Evolutionary conservation across 352 stramenopile species (phyloP).

Genomic region (Globisporangium spiculum): DNA sequence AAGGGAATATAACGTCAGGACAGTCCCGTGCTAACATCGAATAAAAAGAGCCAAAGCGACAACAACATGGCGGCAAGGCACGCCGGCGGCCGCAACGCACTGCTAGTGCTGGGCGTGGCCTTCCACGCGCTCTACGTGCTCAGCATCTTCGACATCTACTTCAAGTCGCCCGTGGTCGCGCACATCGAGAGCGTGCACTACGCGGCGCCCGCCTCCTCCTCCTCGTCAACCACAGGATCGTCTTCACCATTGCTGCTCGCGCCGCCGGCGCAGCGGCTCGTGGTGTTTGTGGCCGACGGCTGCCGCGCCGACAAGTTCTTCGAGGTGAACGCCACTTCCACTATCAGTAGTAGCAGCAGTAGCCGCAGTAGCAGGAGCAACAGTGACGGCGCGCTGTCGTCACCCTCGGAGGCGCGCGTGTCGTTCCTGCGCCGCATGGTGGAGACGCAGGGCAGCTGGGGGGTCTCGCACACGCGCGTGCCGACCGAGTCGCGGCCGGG

Average conservation of each 20-base stretch:
- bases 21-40: no score
- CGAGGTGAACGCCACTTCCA: slow-evolving; percentile 35
- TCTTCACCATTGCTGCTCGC: slow-evolving; percentile 18
- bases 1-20: no score
- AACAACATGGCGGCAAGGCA: background rate
- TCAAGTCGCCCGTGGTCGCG: slow-evolving; percentile 77
- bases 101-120: slow-evolving; percentile 68
- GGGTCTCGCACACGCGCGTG: slow-evolving; percentile 85
- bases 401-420: slow-evolving; percentile 27
- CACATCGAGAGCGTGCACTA: slow-evolving; percentile 56
- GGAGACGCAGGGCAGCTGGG: slow-evolving; percentile 54
- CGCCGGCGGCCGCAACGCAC: slow-evolving; percentile 2
- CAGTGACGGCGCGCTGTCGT: background rate
- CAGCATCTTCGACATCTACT: slow-evolving; percentile 91
- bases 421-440: slow-evolving; percentile 68
- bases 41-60: background rate
- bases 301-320: slow-evolving; percentile 86
- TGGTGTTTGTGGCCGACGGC: slow-evolving; percentile 84
- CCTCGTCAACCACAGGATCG: background rate
- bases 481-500: slow-evolving; percentile 83
- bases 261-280: slow-evolving; percentile 57
- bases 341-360: slow-evolving; percentile 1
- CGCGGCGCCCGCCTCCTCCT: slow-evolving; percentile 13
- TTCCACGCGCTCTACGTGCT: slow-evolving; percentile 86
- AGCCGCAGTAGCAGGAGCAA: background rate